These are phyloP conservation scores for Ploettnerulaceae sp. DNA, from an alignment of 2,329 filamentous ascomycete species.

Conservation along the genomic window DNA sequence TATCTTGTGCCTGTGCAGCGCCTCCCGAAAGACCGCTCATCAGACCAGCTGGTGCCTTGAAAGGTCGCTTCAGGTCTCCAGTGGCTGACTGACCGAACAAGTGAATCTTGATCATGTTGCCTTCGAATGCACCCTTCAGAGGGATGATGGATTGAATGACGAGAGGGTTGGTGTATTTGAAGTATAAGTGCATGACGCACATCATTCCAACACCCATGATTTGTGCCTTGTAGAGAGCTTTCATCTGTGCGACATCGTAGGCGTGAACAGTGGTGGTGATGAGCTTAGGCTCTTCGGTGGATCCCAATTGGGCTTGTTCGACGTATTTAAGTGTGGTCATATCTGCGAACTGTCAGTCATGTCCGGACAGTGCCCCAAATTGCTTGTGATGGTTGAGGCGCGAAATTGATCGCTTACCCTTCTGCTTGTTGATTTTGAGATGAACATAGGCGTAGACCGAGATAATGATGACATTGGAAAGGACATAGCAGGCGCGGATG, in stretches of 20 bases:
- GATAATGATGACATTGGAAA: slow-evolving; percentile 77
- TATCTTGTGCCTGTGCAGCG: slow-evolving; percentile 71
- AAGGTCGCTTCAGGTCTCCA: slow-evolving; percentile 91
- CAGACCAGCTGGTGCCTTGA: slow-evolving; percentile 80
- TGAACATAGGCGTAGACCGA: slow-evolving; percentile 82
- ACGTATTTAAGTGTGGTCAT: slow-evolving; percentile 98
- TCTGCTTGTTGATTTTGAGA: slow-evolving; percentile 87
- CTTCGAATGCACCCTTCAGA: slow-evolving; percentile 90
- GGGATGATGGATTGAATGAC: slow-evolving; percentile 98
- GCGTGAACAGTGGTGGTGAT: slow-evolving; percentile 95
- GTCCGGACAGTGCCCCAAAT: background rate
- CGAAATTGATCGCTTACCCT: slow-evolving; percentile 62
- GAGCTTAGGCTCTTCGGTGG: slow-evolving; percentile 88
- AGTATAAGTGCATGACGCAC: slow-evolving; percentile 96
- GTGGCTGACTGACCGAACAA: slow-evolving; percentile 79
- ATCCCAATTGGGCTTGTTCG: slow-evolving; percentile 90
- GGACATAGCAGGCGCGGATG: slow-evolving; percentile 44
- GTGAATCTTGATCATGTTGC: slow-evolving; percentile 95
- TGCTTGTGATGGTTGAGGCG: background rate
- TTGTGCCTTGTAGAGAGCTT: slow-evolving; percentile 80
- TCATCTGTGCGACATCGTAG: slow-evolving; percentile 86
- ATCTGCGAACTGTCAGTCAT: slow-evolving; percentile 50
- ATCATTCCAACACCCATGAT: slow-evolving; percentile 98
- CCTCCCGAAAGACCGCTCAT: slow-evolving; percentile 72
- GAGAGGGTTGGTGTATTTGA: slow-evolving; percentile 99